These are phyloP conservation scores for Candida sithepensis DNA, from an alignment of 805 yeast genomes.

Conservation along the genomic window DNA sequence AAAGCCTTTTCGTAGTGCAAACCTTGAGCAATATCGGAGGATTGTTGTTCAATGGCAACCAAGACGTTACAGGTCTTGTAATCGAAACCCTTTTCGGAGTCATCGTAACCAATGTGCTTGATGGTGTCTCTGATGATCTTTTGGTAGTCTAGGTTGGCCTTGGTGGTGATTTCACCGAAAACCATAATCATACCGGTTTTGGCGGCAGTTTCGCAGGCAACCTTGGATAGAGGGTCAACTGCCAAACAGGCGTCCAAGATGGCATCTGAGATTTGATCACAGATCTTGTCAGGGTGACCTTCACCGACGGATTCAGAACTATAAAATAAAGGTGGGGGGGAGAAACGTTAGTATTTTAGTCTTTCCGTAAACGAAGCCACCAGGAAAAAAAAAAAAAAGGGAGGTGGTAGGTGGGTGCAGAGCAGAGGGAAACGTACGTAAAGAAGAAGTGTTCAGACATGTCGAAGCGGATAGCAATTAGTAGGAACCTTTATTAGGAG, in stretches of 20 bases:
- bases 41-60: slow-evolving; percentile 99
- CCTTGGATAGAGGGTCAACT: slow-evolving; percentile 95
- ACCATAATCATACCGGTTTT: slow-evolving; percentile 99
- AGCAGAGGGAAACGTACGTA: slow-evolving; percentile 29
- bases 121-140: slow-evolving; percentile 97
- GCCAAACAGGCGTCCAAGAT: slow-evolving; percentile 95
- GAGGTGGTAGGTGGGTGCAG: too few species aligned
- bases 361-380: background rate
- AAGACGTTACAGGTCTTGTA: slow-evolving; percentile 98
- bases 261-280: slow-evolving; percentile 99
- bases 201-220: slow-evolving; percentile 98
- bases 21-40: slow-evolving; percentile 99
- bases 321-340: slow-evolving; percentile 26
- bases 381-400: background rate
- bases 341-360: slow-evolving; percentile 1
- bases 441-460: slow-evolving; percentile 31
- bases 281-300: slow-evolving; percentile 93
- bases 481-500: background rate
- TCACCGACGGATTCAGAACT: slow-evolving; percentile 92
- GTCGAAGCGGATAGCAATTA: background rate
- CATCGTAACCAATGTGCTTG: slow-evolving; percentile 97
- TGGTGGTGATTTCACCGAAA: slow-evolving; percentile 98
- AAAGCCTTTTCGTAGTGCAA: slow-evolving; percentile 92
- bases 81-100: slow-evolving; percentile 94
- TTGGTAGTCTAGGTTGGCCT: slow-evolving; percentile 93